Evolutionary conservation across 441 rosid species (phyloP), one percentile per base, ranked within the genome.

Genomic region (Omphalea diandra): DNA sequence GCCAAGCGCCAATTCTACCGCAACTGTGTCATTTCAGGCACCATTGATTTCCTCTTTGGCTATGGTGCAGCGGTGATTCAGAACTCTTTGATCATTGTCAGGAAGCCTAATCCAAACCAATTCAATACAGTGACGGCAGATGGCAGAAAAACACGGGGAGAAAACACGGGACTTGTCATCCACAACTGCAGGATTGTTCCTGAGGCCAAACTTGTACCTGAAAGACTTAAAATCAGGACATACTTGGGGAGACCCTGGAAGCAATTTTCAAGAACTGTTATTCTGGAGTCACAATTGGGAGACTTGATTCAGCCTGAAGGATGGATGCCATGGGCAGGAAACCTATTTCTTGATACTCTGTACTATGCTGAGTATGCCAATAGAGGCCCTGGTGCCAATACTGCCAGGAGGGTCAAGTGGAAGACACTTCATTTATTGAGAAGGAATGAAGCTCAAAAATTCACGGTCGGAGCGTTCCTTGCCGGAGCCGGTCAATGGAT

Each of bases 221-320:
- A 43, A 0, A 72, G 70, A 53, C 40, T 75, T n/a, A 46, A 22
- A 2, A 31, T 47, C 27, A 36, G n/a, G 64, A 75, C 76, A 4
- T 79, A 75, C 73, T 31, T 79, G 38, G 82, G 82, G 0, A 11
- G 82, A 41, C 82, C 82, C 0, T 79, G 79, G 82, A 75, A 79
- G 65, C 18, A 32, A 24, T 75, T 24, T 20, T 33, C 76, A 0
- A 75, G 64, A 15, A 67, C 70, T 33, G 70, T 73, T 0, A 46
- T 77, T 0, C 73, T 77, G 74, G 77, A 77, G 36, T 40, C 77
- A 10, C 59, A 77, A 18, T 5, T 77, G 18, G 80, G 52, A 12
- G 80, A 77, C 29, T 68, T 77, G 31, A 73, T 77, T 22, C 74
- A 73, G 12, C 71, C 80, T 6, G 70, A 50, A 2, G 80, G 80